These are phyloP conservation scores for Gilbertella persicaria DNA, from an alignment of 371 early-diverging fungal species.

Conservation along the genomic window DNA sequence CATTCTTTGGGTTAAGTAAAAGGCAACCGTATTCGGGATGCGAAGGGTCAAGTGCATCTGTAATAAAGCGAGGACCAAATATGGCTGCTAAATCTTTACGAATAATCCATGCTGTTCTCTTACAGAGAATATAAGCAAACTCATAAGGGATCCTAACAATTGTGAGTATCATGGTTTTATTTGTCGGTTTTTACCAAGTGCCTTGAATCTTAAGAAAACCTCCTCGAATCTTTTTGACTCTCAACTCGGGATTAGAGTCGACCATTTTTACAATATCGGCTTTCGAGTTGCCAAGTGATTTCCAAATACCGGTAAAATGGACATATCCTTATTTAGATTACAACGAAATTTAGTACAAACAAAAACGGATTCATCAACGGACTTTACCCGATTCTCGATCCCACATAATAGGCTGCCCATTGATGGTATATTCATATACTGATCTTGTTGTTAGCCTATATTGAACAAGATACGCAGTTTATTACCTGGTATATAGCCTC, in stretches of 20 bases:
- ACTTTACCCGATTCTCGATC: slow-evolving; percentile 50
- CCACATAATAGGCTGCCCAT: slow-evolving; percentile 65
- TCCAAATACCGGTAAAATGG: slow-evolving; percentile 72
- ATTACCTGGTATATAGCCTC: slow-evolving; percentile 68
- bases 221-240: slow-evolving; percentile 64
- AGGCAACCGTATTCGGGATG: slow-evolving; percentile 46
- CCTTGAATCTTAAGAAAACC: slow-evolving; percentile 71
- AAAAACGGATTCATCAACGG: slow-evolving; percentile 10
- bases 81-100: slow-evolving; percentile 57
- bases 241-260: slow-evolving; percentile 59
- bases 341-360: slow-evolving; percentile 24
- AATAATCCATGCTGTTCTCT: slow-evolving; percentile 53
- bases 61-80: slow-evolving; percentile 61
- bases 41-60: slow-evolving; percentile 42
- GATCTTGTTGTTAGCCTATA: background rate
- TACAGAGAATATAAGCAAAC: slow-evolving; percentile 53
- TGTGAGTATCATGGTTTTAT: background rate
- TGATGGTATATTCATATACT: slow-evolving; percentile 65
- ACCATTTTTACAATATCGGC: slow-evolving; percentile 66
- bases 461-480: slow-evolving; percentile 54
- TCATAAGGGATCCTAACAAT: slow-evolving; percentile 50
- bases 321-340: slow-evolving; percentile 44
- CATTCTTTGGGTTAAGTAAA: slow-evolving; percentile 3
- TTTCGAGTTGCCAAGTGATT: slow-evolving; percentile 64
- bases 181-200: slow-evolving; percentile 50